A percentile compares a stretch with the other conserved stretches of the same genome.
These are phyloP conservation scores for Umbelopsis ramanniana DNA, from an alignment of 192 early-diverging fungal genomes.

Conservation along the genomic window DNA sequence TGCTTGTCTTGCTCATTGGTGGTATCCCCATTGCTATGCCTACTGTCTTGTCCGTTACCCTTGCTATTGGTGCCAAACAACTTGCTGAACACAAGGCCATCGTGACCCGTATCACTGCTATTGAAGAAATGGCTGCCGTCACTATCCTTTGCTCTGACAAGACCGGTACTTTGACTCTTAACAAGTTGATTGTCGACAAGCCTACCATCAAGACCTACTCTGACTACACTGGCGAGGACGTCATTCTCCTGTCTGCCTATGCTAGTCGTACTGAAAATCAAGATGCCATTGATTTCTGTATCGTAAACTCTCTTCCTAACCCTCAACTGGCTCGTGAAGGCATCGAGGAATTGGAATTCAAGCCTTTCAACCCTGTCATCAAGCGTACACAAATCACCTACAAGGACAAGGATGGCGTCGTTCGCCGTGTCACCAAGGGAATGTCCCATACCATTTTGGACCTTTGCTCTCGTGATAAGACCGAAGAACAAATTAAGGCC, in stretches of 20 bases:
- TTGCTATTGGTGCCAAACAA: conserved; percentile 79
- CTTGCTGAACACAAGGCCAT: conserved; percentile 82
- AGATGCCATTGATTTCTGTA: conserved; percentile 81
- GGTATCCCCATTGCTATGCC: conserved; percentile 84
- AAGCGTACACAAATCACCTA: conserved; percentile 78
- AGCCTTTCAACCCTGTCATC: conserved; percentile 78
- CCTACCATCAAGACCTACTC: conserved; percentile 74
- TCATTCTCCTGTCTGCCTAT: conserved; percentile 71
- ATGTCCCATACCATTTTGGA: conserved; percentile 76
- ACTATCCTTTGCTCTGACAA: conserved; percentile 92
- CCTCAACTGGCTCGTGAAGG: conserved; percentile 59
- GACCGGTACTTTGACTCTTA: conserved; percentile 92
- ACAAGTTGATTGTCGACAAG: conserved; percentile 75
- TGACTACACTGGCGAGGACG: conserved; percentile 58
- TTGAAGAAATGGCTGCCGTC: conserved; percentile 78
- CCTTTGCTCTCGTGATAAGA: conserved; percentile 72
- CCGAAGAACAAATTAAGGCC: conserved; percentile 55
- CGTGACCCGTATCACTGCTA: conserved; percentile 78
- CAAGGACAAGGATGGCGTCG: conserved; percentile 64
- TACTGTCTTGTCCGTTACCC: conserved; percentile 77
- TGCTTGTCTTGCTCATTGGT: conserved; percentile 81
- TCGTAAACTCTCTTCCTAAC: conserved; percentile 69
- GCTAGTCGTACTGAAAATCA: conserved; percentile 77
- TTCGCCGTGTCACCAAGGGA: conserved; percentile 75
- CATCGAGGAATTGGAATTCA: conserved; percentile 70